Conservation (phyloP, 768 basidiomycete species). For the Pleurotus cornucopiae region DNA sequence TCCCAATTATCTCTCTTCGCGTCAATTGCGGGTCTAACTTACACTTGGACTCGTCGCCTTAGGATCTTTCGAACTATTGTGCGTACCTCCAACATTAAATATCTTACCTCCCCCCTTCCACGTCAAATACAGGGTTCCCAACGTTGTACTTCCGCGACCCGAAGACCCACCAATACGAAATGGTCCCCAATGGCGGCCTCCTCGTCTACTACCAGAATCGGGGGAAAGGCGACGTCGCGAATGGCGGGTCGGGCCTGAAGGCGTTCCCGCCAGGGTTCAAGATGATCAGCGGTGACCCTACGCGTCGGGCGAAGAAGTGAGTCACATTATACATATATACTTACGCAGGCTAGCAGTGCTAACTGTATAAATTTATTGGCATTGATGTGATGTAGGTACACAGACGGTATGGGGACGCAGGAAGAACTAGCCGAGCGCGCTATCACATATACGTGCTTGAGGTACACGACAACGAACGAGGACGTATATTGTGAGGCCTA, state of each 20-base stretch:
- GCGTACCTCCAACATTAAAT: background rate
- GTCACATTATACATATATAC: background rate
- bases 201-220: constrained; percentile 40
- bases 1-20: background rate
- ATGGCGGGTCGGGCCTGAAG: constrained; percentile 36
- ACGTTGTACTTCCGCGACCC: constrained; percentile 40
- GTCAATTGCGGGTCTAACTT: background rate
- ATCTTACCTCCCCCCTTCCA: background rate
- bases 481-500: constrained; percentile 16
- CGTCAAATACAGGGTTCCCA: constrained; percentile 28
- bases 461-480: constrained; percentile 25
- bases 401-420: constrained; percentile 29
- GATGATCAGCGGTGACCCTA: constrained; percentile 38
- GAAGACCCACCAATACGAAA: constrained; percentile 28
- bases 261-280: constrained; percentile 39
- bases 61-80: constrained; percentile 41
- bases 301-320: constrained; percentile 30
- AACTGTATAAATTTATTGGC: background rate
- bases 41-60: background rate
- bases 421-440: constrained; percentile 35
- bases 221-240: constrained; percentile 29
- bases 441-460: constrained; percentile 34
- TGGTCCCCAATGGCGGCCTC: constrained; percentile 34
- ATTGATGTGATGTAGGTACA: constrained; percentile 17
- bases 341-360: too few species aligned